Evolutionary conservation across 2,329 filamentous ascomycete species (phyloP).

Genomic region (Pseudogymnoascus sp.): DNA sequence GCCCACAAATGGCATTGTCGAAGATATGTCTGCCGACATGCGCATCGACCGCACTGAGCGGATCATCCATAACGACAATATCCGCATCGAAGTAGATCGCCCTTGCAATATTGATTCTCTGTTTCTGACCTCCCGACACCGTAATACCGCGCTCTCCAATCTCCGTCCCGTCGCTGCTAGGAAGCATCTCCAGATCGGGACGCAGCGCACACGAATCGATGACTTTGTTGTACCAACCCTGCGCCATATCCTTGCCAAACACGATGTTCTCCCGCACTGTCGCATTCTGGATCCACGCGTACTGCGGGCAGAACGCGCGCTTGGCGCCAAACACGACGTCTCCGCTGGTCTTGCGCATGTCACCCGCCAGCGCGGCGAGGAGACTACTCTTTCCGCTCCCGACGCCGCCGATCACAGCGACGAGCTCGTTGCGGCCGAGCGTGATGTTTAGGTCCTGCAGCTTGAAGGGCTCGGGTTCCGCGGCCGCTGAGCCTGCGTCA

Average conservation of each 20-base stretch:
- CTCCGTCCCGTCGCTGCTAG: slow-evolving; percentile 78
- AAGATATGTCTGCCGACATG: slow-evolving; percentile 73
- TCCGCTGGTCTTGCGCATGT: slow-evolving; percentile 80
- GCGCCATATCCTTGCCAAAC: slow-evolving; percentile 74
- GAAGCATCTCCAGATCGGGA: slow-evolving; percentile 84
- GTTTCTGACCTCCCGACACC: slow-evolving; percentile 90
- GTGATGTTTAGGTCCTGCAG: slow-evolving; percentile 61
- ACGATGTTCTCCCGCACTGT: slow-evolving; percentile 82
- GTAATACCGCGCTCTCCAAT: slow-evolving; percentile 95
- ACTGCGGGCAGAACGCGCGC: slow-evolving; percentile 88
- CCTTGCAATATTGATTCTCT: slow-evolving; percentile 87
- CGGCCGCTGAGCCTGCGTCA: slow-evolving; percentile 48
- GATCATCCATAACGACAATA: slow-evolving; percentile 63
- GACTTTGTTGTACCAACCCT: slow-evolving; percentile 62
- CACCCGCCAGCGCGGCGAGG: slow-evolving; percentile 80
- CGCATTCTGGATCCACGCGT: slow-evolving; percentile 95
- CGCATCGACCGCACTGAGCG: slow-evolving; percentile 61
- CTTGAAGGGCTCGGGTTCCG: slow-evolving; percentile 59
- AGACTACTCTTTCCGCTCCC: slow-evolving; percentile 87
- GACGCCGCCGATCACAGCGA: slow-evolving; percentile 80
- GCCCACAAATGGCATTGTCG: slow-evolving; percentile 84
- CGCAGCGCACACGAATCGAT: slow-evolving; percentile 69
- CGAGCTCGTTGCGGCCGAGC: slow-evolving; percentile 66
- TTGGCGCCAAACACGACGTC: slow-evolving; percentile 69
- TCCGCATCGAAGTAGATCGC: slow-evolving; percentile 65